phyloP scores from a whole-genome alignment of 768 basidiomycete species.

The Pholiota conissans region DNA sequence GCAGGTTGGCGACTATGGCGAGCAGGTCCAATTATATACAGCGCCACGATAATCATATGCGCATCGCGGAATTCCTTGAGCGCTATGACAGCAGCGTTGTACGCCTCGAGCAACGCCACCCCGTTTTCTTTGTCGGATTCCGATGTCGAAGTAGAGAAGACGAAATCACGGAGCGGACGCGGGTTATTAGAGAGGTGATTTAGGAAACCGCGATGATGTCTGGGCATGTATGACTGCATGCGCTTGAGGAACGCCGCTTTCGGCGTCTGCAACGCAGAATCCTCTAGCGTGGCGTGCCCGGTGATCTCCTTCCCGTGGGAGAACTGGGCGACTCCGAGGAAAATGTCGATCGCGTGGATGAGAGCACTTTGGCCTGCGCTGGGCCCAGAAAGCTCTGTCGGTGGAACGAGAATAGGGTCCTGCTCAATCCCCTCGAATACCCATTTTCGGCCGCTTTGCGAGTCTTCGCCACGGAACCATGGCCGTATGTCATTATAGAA shows the following conservation, averaged over 20 bases:
- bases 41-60: slow-evolving; percentile 72
- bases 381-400: slow-evolving; percentile 67
- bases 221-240: slow-evolving; percentile 85
- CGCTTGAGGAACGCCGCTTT: slow-evolving; percentile 55
- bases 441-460: slow-evolving; percentile 43
- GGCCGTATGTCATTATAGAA: slow-evolving; percentile 77
- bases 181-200: slow-evolving; percentile 61
- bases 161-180: slow-evolving; percentile 60
- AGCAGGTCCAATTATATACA: slow-evolving; percentile 79
- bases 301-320: slow-evolving; percentile 25
- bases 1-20: slow-evolving; percentile 29
- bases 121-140: slow-evolving; percentile 5
- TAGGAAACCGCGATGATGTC: slow-evolving; percentile 77
- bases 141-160: slow-evolving; percentile 23
- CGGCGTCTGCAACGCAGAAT: background rate
- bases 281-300: slow-evolving; percentile 2
- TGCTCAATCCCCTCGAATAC: slow-evolving; percentile 60
- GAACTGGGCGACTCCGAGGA: slow-evolving; percentile 64
- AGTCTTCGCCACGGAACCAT: slow-evolving; percentile 78
- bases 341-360: slow-evolving; percentile 72
- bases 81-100: slow-evolving; percentile 62
- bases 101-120: slow-evolving; percentile 45
- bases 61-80: slow-evolving; percentile 75
- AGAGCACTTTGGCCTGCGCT: slow-evolving; percentile 83
- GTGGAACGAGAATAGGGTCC: slow-evolving; percentile 40